Conservation (phyloP, 2,329 filamentous ascomycete genomes). For the Colletotrichum agaves region DNA sequence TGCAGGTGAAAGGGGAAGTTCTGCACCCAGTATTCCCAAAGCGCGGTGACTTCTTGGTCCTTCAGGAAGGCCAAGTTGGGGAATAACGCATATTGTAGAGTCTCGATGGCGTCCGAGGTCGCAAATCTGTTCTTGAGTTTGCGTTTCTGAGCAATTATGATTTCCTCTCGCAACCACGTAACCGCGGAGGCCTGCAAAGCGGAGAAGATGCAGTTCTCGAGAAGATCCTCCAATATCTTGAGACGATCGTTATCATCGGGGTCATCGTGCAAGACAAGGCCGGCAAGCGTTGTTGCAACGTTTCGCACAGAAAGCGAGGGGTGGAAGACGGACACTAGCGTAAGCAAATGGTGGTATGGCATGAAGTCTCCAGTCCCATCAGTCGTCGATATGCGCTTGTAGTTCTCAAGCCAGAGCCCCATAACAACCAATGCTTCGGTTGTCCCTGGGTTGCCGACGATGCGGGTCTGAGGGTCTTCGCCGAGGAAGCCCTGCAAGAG, state of each 20-base stretch:
- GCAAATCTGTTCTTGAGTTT: slow-evolving; percentile 55
- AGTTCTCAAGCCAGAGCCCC: slow-evolving; percentile 67
- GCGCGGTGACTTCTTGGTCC: slow-evolving; percentile 52
- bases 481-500: slow-evolving; percentile 66
- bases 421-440: slow-evolving; percentile 69
- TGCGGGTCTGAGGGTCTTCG: slow-evolving; percentile 59
- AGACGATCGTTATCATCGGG: slow-evolving; percentile 69
- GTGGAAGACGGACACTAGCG: slow-evolving; percentile 68
- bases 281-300: slow-evolving; percentile 64
- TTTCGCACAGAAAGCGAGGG: slow-evolving; percentile 64
- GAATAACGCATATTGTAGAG: slow-evolving; percentile 71
- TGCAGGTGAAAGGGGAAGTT: slow-evolving; percentile 67
- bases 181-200: slow-evolving; percentile 71
- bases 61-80: slow-evolving; percentile 63
- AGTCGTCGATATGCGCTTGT: slow-evolving; percentile 54
- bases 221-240: slow-evolving; percentile 70
- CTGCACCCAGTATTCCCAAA: slow-evolving; percentile 61
- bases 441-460: slow-evolving; percentile 62
- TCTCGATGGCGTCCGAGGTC: slow-evolving; percentile 65
- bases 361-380: slow-evolving; percentile 59
- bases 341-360: slow-evolving; percentile 69
- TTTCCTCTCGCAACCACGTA: slow-evolving; percentile 72
- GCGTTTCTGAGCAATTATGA: slow-evolving; percentile 57
- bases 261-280: slow-evolving; percentile 65
- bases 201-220: slow-evolving; percentile 73